phyloP scores from a whole-genome alignment of 2,329 filamentous ascomycete genomes.

The Ceratocystis diversiconidia region DNA sequence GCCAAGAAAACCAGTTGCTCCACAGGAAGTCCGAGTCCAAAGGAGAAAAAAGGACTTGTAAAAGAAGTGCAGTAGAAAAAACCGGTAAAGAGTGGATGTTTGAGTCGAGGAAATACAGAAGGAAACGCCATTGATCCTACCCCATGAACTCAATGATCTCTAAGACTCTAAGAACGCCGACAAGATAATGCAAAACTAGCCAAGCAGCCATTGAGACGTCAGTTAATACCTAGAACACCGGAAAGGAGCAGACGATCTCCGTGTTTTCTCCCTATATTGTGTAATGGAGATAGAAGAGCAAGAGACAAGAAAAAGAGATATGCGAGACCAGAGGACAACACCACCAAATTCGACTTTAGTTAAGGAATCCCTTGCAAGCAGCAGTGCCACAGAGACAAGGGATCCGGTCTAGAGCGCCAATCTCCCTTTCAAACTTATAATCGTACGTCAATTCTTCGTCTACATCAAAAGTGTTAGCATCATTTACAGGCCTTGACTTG shows the following conservation, averaged over 20 bases:
- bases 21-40: background rate
- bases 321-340: background rate
- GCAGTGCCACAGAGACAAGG: slow-evolving; percentile 93
- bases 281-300: background rate
- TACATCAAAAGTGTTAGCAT: slow-evolving; percentile 28
- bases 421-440: slow-evolving; percentile 98
- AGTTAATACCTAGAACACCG: background rate
- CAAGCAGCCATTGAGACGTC: background rate
- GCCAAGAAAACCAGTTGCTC: background rate
- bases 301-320: background rate
- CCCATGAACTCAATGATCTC: background rate
- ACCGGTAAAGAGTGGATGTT: background rate
- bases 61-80: background rate
- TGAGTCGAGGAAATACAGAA: background rate
- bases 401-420: slow-evolving; percentile 86
- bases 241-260: background rate
- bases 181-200: background rate
- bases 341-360: slow-evolving; percentile 38
- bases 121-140: too few relatives aligned
- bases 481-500: background rate
- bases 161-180: background rate
- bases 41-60: background rate
- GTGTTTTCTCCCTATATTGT: background rate
- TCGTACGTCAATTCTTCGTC: slow-evolving; percentile 99
- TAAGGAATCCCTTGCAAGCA: slow-evolving; percentile 97